phyloP scores from a whole-genome alignment of 192 early-diverging fungal species.

The Linnemannia exigua region DNA sequence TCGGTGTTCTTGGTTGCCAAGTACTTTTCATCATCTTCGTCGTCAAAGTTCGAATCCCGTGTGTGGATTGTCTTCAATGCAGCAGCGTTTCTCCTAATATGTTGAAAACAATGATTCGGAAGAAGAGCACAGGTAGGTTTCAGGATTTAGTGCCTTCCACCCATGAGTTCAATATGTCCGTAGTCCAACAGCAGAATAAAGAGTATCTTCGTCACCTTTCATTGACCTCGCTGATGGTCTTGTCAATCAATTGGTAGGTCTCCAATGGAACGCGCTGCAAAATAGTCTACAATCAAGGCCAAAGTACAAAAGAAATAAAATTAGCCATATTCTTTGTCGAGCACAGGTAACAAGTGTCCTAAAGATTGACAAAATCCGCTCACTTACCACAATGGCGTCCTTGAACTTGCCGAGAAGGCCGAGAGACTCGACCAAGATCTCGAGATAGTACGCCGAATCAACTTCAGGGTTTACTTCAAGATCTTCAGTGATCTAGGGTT shows the following conservation, averaged over 20 bases:
- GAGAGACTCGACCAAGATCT: constrained; percentile 81
- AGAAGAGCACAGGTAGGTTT: too few species aligned
- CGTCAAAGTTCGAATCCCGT: constrained; percentile 56
- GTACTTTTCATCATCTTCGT: constrained; percentile 63
- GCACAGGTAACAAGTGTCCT: background rate
- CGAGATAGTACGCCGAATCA: constrained; percentile 83
- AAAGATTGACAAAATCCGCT: background rate
- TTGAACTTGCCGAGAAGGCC: constrained; percentile 68
- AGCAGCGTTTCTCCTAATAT: constrained; percentile 35
- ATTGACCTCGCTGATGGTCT: constrained; percentile 80
- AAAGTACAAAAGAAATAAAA: constrained; percentile 22
- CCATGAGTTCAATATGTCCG: too few species aligned
- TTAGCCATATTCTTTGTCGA: background rate
- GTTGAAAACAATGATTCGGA: background rate
- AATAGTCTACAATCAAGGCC: constrained; percentile 69
- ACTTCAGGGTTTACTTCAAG: constrained; percentile 79
- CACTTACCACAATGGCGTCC: constrained; percentile 63
- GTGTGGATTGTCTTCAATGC: constrained; percentile 56
- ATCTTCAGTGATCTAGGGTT: constrained; percentile 66
- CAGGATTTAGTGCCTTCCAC: too few species aligned
- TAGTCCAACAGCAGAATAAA: too few species aligned
- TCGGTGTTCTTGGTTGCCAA: constrained; percentile 68
- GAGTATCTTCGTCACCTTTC: constrained; percentile 65
- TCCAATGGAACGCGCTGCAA: constrained; percentile 79
- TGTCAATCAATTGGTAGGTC: constrained; percentile 79